Conservation (phyloP, 805 yeast genomes). For the Hanseniaspora meyeri region DNA sequence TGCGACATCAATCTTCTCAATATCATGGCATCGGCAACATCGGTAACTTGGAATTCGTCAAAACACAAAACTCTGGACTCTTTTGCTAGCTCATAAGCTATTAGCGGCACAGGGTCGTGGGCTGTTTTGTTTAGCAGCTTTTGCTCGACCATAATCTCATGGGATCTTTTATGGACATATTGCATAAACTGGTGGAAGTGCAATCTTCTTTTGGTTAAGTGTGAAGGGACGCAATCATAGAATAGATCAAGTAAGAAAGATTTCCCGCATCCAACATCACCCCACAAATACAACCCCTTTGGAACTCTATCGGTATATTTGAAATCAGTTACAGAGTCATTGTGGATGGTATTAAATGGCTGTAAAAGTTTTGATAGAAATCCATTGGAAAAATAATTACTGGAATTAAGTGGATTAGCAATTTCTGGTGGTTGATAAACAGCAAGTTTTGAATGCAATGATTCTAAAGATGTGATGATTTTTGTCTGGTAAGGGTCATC, state of each 20-base stretch:
- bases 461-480: constrained; percentile 50
- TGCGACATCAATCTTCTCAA: constrained; percentile 60
- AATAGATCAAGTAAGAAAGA: constrained; percentile 97
- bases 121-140: constrained; percentile 35
- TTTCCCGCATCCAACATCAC: constrained; percentile 97
- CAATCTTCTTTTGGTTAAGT: constrained; percentile 63
- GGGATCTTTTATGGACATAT: constrained; percentile 73
- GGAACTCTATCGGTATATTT: constrained; percentile 38
- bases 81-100: constrained; percentile 74
- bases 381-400: neutral
- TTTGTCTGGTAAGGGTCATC: constrained; percentile 75
- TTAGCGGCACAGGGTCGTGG: constrained; percentile 67
- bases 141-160: constrained; percentile 53
- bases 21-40: constrained; percentile 97
- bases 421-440: constrained; percentile 53
- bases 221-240: constrained; percentile 67
- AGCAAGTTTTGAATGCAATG: constrained; percentile 42
- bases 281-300: constrained; percentile 80
- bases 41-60: constrained; percentile 96
- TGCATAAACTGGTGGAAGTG: constrained; percentile 99
- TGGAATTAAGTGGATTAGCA: constrained; percentile 21
- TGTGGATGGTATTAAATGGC: constrained; percentile 15
- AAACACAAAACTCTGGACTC: constrained; percentile 73
- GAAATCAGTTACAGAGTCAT: constrained; percentile 12
- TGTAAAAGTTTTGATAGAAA: constrained; percentile 10